Conservation (phyloP, 23 red algal species). For the Agarophyton chilense region DNA sequence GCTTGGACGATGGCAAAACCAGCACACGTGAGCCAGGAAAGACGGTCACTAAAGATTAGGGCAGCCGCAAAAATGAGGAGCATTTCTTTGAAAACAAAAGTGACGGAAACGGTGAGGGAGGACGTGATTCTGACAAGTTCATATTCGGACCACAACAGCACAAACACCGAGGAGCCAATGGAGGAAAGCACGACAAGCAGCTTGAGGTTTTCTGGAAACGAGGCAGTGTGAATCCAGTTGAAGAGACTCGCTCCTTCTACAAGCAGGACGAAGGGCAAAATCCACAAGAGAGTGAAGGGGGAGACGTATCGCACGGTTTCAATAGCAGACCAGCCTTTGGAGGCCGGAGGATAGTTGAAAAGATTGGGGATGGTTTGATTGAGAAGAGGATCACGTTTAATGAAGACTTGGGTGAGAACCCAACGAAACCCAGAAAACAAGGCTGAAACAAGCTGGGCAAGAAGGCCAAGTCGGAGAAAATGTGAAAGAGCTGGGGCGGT, state of each 20-base stretch:
- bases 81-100: constrained; percentile 88
- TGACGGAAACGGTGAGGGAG: constrained; percentile 83
- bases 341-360: constrained; percentile 17
- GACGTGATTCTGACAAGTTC: constrained; percentile 81
- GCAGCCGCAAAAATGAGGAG: constrained; percentile 73
- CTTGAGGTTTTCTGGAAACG: neutral
- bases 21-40: constrained; percentile 32
- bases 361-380: neutral
- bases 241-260: constrained; percentile 62
- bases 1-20: constrained; percentile 78
- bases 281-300: constrained; percentile 70
- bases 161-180: constrained; percentile 77
- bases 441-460: constrained; percentile 69
- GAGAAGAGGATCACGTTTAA: constrained; percentile 11
- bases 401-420: constrained; percentile 75
- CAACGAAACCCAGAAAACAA: constrained; percentile 88
- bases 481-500: neutral
- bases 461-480: constrained; percentile 54
- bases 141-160: constrained; percentile 87
- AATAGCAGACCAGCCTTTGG: constrained; percentile 24
- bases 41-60: constrained; percentile 74
- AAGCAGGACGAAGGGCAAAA: constrained; percentile 68
- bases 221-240: constrained; percentile 8
- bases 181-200: constrained; percentile 24
- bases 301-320: constrained; percentile 45